Evolutionary conservation across 208 protist species (phyloP), one percentile per base, ranked within the genome.

Genomic region (Novymonas esmeraldas): DNA sequence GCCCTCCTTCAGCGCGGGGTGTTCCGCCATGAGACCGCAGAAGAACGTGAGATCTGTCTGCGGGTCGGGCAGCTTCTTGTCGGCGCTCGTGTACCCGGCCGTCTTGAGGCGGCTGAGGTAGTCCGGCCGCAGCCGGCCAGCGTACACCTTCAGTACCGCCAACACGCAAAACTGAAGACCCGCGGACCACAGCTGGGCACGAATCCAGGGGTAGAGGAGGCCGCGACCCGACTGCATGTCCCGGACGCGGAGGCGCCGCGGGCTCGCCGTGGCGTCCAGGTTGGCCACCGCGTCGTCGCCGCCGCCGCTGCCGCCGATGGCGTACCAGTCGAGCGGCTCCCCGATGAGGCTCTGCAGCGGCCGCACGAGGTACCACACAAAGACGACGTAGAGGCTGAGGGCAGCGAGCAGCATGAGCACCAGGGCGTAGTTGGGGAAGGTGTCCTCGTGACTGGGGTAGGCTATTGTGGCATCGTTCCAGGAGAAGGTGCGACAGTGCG

Each of bases 41-140:
- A 79, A 94, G 71, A 68, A 92, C 26, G 73, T 24, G 16, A 72
- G 54, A 16, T 90, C 38, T 34, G 73, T 68, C 28, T 66, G 48
- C 11, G 84, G 84, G 51, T 55, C 51, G 20, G 81, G 81, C 14
- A 74, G 44, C 5, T 6, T n/a, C 14, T 18, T 0, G 42, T 26
- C 64, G 14, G 38, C 46, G 14, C 42, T 69, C 26, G 78, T 81
- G 79, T 83, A 85, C 18, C 85, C 83, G 3, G 68, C 76, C n/a
- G 42, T 10, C 0, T 41, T 70, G 13, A 96, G 74, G 9, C 89
- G 84, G 18, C 57, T 66, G 9, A 93, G 61, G 72, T 90, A 98
- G 81, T 98, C 90, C 16, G 97, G 97, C 1, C 97, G 83, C 24
- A 96, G 86, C 11, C 97, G 79, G 10, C 97, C 95, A n/a, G 92